These are phyloP conservation scores for Pilatotrama ljubarskyi DNA, from an alignment of 768 basidiomycete species.

Conservation along the genomic window DNA sequence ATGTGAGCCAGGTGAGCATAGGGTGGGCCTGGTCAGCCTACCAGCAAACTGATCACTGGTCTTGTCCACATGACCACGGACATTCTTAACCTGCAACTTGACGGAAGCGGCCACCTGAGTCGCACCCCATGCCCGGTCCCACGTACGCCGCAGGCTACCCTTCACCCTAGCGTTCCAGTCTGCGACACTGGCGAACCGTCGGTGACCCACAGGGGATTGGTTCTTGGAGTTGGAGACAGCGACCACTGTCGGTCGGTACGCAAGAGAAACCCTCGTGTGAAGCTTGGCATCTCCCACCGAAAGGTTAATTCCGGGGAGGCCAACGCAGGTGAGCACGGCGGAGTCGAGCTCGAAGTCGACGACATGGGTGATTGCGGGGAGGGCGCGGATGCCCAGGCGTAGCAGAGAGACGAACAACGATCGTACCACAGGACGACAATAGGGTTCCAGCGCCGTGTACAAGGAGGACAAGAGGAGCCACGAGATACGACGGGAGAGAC, in stretches of 20 bases:
- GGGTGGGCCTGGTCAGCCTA: background rate
- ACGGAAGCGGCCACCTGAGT: conserved; percentile 59
- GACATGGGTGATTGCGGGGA: conserved; percentile 68
- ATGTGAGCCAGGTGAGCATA: background rate
- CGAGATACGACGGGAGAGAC: conserved; percentile 35
- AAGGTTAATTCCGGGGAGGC: conserved; percentile 53
- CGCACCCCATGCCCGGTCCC: conserved; percentile 68
- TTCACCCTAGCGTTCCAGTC: conserved; percentile 66
- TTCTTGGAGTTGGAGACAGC: conserved; percentile 18
- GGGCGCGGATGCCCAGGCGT: conserved; percentile 58
- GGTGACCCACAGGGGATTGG: conserved; percentile 15
- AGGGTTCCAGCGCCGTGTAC: conserved; percentile 55
- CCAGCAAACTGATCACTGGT: conserved; percentile 13
- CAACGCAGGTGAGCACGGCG: conserved; percentile 51
- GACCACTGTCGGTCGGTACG: conserved; percentile 45
- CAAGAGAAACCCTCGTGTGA: conserved; percentile 55
- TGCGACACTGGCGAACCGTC: conserved; percentile 47
- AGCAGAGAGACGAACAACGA: conserved; percentile 52
- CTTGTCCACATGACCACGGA: conserved; percentile 37
- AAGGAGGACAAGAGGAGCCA: conserved; percentile 28
- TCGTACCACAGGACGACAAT: conserved; percentile 62
- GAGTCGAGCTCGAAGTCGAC: conserved; percentile 67
- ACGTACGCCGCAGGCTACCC: conserved; percentile 60
- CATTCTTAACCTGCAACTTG: conserved; percentile 47
- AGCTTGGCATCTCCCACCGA: conserved; percentile 50